Evolutionary conservation across 1,284 basidiomycete species (phyloP), one percentile per base, ranked within the genome.

Genomic region (Cryptococcus hybrid): DNA sequence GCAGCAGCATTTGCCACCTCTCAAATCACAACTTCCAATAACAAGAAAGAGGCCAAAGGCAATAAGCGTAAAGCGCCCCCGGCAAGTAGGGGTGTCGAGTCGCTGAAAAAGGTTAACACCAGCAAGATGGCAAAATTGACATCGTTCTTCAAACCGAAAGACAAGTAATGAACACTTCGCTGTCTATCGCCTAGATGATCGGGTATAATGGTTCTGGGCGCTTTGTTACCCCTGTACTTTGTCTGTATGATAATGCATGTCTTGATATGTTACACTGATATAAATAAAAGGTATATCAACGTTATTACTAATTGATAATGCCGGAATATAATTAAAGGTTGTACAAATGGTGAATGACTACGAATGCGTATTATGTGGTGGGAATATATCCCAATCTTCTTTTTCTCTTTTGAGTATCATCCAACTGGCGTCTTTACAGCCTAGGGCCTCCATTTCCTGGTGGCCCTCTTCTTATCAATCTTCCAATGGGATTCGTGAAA

Each of bases 31-130:
- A 52, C 53, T 12, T 42, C 47, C 7, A 40, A 45, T 12, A 51
- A 44, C 24, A 52, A 57, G 34, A 62, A 66, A 37, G 56, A 51
- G 5, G 60, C 59, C 34, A 64, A 61, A 43, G 63, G 66, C 6
- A 58, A 58, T 4, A 75, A 73, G 49, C 59, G 67, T 12, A 68
- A 70, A 55, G 59, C 63, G 3, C 51, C 60, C 4, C 44, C 63
- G 7, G 54, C 58, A 1, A 66, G 62, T 7, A 55, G 70, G 42
- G 75, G 75, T 37, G 74, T 76, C 44, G 74, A 74, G 58, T 61
- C 64, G 52, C 59, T 76, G 38, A 76, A 76, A 51, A 76, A 75
- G 58, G 75, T 76, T 57, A 74, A 74, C 55, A 76, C 75, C 15
- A 59, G 56, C 8, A 68, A 62, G 12, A 76, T 76, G 75, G 49